Base-by-base conservation (phyloP, 2,329 filamentous ascomycete species). In the Claviceps sp. region DNA sequence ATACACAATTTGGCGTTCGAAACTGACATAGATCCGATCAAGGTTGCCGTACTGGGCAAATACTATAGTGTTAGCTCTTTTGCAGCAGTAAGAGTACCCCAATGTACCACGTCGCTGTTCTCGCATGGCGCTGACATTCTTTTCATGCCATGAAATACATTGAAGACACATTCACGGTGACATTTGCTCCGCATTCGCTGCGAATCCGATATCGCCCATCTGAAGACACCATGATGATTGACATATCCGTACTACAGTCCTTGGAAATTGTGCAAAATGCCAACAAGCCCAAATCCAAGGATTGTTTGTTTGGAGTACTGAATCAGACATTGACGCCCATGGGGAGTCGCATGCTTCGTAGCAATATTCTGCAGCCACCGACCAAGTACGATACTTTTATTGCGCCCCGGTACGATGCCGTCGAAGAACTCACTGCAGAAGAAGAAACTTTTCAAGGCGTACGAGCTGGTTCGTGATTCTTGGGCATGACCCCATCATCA, bases 191-290 rank as follows among this genome's bases (percentile, higher is more conserved):
- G 7, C 52, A 58, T 45, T 57, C 57, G 24, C 51, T 58, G 95
- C 62, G 75, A 81, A 85, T 97, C 61, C 84, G 82, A 56, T 96
- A 95, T 59, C 84, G 91, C 60, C 85, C 89, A 1, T 89, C 89
- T 0, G 87, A 95, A 62, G 87, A 91, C 24, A 87, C 89, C 0
- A 95, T 97, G 90, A 88, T 95, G 79, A 94, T 97, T 59, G 91
- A 96, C 61, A 76, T 93, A 2, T 85, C 88, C 0, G 95, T 90
- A 0, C 88, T 96, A 30, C 78, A 84, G 40, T 89, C 89, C 0
- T 73, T 98, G 3, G 93, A 98, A 64, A 75, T 98, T 5, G 85
- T 97, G 26, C 89, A 95, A 60, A 98, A 96, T 58, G 63, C 90
- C 0, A 82, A 87, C 13, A 82, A 85, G 58, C 62, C 81, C 0